Base-by-base conservation (phyloP, 1,284 basidiomycete genomes). In the Trichosporon ovoides region DNA sequence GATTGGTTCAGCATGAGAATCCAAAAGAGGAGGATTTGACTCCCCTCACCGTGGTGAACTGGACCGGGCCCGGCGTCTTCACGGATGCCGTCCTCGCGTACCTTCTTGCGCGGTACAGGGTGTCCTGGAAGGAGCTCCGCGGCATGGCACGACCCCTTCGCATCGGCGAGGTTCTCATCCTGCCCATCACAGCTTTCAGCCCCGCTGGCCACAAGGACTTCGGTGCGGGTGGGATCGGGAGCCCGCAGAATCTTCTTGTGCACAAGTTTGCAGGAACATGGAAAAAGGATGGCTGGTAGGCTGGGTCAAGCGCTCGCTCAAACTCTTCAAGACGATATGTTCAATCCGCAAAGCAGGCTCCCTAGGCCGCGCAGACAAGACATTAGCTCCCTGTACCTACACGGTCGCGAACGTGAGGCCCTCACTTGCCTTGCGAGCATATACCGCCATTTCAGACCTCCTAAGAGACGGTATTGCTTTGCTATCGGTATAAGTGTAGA, bases 71-170 rank as follows among this genome's bases (percentile, higher is more conserved):
- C 0, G 73, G 69, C 4, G 65, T 73, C 3, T 75, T 72, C 63
- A 65, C 73, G 16, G 73, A 75, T 52, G 66, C 65, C 58, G 70
- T 75, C 3, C 34, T 78, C 38, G 74, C 74, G 18, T 78, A 72
- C 63, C 66, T 78, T 11, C 59, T 69, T 19, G 72, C 73, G 3
- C 60, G 74, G 50, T 73, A 76, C 58, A 61, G 69, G 14, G 70
- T 77, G n/a, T 64, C 68, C 2, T 79, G 78, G 78, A 71, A 74
- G 38, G 65, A 68, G 18, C 62, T 78, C 2, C 66, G 74, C 36
- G 69, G 66, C 12, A 58, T 77, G 35, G 56, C 71, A 10, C 67
- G 65, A 20, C 78, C 78, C 2, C 53, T 78, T 19, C 59, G 78
- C 16, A 70, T 77, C 43, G 75, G 76, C 31, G 76, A 78, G 28